Base-by-base conservation (phyloP, 371 early-diverging fungal genomes). In the Amoeboaphelidium protococcarum region DNA sequence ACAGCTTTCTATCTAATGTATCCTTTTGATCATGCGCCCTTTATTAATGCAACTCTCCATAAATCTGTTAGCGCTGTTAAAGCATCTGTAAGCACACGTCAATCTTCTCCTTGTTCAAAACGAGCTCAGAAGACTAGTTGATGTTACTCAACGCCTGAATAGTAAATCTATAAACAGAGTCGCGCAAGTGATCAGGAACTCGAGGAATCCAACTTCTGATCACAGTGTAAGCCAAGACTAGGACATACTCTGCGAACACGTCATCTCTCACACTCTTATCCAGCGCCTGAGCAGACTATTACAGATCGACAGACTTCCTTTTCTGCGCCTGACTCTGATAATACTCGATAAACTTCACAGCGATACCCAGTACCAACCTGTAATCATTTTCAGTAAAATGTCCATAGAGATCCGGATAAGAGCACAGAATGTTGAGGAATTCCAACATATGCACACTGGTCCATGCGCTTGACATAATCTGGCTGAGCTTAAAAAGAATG, bases 331-430 rank as follows among this genome's bases (percentile, higher is more conserved):
- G 24, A 62, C 68, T 65, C 48, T 71, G 74, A 3, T 71, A 68
- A 50, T 72, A 64, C 44, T 79, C 78, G 25, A 92, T 78, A 56
- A 88, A 86, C 50, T 83, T 80, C 25, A 88, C 58, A 0, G 88
- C 82, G 49, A 91, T 84, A 2, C 79, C 82, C 67, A 91, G 86
- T n/a, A 94, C 73, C 23, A 74, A 67, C 50, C 75, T 78, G 52
- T 78, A 82, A 57, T 88, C 87, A 24, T 61, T 65, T 20, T 78
- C 78, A 0, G 73, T 77, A 42, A 88, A 78, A 59, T 86, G 84
- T 24, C 73, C 70, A 53, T 78, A 79, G 0, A 94, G 53, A 24
- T 66, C 60, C 2, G 82, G 84, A n/a, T 82, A 57, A 13, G 81
- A 68, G 4, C 85, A 83, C 4, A 94, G 60, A 0, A 74, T 69